phyloP scores from a whole-genome alignment of 2,329 filamentous ascomycete genomes.

The Pezicula carpinea region DNA sequence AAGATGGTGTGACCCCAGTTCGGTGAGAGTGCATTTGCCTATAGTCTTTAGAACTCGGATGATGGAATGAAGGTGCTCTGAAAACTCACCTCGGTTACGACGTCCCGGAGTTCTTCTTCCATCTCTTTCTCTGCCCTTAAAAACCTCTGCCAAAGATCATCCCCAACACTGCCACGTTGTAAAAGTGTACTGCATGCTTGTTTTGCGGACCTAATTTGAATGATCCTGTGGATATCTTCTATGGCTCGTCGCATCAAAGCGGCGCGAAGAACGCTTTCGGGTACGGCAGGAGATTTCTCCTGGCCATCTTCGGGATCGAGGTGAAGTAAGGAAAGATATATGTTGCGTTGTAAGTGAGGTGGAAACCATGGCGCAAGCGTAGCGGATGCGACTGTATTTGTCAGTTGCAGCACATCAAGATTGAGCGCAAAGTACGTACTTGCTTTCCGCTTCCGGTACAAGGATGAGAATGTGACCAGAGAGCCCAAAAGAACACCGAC shows the following conservation, averaged over 20 bases:
- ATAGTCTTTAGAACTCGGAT: constrained; percentile 14
- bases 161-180: constrained; percentile 87
- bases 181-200: constrained; percentile 78
- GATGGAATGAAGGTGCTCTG: background rate
- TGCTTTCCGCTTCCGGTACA: constrained; percentile 91
- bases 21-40: constrained; percentile 87
- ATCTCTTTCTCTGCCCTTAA: constrained; percentile 92
- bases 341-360: constrained; percentile 82
- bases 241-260: constrained; percentile 84
- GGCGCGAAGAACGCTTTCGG: constrained; percentile 81
- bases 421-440: constrained; percentile 44
- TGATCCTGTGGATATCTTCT: constrained; percentile 88
- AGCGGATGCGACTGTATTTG: constrained; percentile 62
- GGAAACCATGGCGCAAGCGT: constrained; percentile 94
- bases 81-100: constrained; percentile 75
- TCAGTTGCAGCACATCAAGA: constrained; percentile 17
- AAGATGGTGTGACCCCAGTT: constrained; percentile 95
- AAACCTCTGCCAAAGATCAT: constrained; percentile 94
- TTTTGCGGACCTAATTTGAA: constrained; percentile 84
- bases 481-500: constrained; percentile 82
- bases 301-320: constrained; percentile 57
- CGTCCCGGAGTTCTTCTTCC: constrained; percentile 91
- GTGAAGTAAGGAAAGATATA: constrained; percentile 91
- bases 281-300: constrained; percentile 66
- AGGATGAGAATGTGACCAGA: constrained; percentile 83